Evolutionary conservation across 148 eudicot genomes (phyloP).

Genomic region (Fagopyrum tataricum): DNA sequence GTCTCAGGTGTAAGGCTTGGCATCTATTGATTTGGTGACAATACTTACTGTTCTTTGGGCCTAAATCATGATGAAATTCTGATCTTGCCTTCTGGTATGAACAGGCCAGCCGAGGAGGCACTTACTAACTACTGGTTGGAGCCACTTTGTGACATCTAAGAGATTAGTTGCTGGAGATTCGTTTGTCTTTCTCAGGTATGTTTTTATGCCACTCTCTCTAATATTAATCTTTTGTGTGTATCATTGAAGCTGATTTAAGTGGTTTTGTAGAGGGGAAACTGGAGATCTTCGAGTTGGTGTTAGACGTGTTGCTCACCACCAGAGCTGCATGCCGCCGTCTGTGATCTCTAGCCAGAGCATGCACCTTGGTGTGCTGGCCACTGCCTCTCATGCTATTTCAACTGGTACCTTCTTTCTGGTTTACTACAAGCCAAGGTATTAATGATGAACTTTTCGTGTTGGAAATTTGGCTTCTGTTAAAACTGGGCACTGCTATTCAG

Average conservation of each 20-base stretch:
- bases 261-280: constrained; percentile 48
- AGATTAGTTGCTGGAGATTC: constrained; percentile 91
- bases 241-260: not conserved
- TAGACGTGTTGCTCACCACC: constrained; percentile 65
- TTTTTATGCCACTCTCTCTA: not conserved
- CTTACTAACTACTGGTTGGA: constrained; percentile 97
- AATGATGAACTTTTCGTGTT: not conserved
- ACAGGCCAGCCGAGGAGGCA: constrained; percentile 94
- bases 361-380: constrained; percentile 97
- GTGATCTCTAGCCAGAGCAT: constrained; percentile 95
- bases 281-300: constrained; percentile 86
- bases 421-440: constrained; percentile 85
- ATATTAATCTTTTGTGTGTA: not conserved
- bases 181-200: constrained; percentile 83
- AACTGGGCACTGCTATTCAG: not conserved
- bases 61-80: not conserved
- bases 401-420: constrained; percentile 66
- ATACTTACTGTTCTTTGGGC: not conserved
- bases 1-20: not conserved
- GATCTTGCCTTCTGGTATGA: not conserved
- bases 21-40: not conserved
- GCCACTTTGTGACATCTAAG: constrained; percentile 90
- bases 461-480: not conserved
- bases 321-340: constrained; percentile 77
- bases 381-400: constrained; percentile 81